Evolutionary conservation across 148 eudicot genomes (phyloP), one percentile per base, ranked within the genome.

Genomic region (Spergularia bocconei): DNA sequence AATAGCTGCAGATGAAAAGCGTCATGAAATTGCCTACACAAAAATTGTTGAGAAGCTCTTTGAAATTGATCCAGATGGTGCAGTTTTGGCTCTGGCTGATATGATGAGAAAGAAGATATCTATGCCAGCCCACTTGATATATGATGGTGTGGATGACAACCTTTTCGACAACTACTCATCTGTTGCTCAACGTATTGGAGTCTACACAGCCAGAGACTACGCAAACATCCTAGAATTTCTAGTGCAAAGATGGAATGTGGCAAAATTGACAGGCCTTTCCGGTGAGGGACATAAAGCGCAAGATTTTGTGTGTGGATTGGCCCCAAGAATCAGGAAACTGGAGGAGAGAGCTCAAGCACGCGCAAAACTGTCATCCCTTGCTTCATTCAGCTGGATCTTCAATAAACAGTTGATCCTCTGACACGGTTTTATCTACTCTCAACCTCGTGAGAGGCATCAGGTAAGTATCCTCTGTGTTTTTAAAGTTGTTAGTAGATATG

Each of bases 1-100:
- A 10, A 85, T 85, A 66, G 87, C 87, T n/a, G 85, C 87, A 41
- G 87, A 85, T 51, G 87, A 85, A 66, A 85, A 82, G 71, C 83
- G 87, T 8, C 87, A 85, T 57, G 87, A 82, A 71, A 82, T 75
- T 0, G 87, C 87, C 39, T 85, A 85, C 85, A 82, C 83, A 4
- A 85, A 85, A 62, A 85, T 85, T 6, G 87, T 85, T 0, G 83
- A 85, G 67, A 85, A 85, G 78, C 85, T 85, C 67, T 85, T 85
- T 55, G 87, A 85, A 79, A 75, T 85, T 0, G 87, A 85, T 60
- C 85, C 87, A 2, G 75, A 85, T 62, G 79, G 79, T 56, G 63
- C 87, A 0, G 72, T 85, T n/a, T 39, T 79, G 21, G 56, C 83
- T n/a, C 61, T 85, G 54, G 87, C 83, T 2, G 87, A 85, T 69